These are phyloP conservation scores for Closterium sp. DNA, from an alignment of 139 green algal species.

Conservation along the genomic window DNA sequence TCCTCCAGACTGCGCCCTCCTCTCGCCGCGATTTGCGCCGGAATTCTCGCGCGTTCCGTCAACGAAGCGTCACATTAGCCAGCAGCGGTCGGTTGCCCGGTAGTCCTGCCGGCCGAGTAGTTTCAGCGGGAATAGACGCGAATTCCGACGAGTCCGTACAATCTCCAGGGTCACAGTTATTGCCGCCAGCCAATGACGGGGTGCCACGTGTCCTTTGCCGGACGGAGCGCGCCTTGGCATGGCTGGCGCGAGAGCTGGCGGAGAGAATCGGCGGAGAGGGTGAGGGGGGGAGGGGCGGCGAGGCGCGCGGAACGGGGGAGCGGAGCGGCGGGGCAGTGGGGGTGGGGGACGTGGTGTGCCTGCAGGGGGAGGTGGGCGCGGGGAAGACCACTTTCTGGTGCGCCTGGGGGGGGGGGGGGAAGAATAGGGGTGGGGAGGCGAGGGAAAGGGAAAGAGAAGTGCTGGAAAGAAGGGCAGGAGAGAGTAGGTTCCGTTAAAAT, in stretches of 20 bases:
- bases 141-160: too few relatives aligned
- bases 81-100: neutral
- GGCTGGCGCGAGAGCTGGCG: neutral
- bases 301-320: neutral
- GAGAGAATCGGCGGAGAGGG: neutral
- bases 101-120: neutral
- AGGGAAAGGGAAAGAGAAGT: too few relatives aligned
- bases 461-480: too few relatives aligned
- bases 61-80: neutral
- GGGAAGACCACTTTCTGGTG: neutral
- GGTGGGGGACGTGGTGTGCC: neutral
- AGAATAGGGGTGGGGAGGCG: neutral
- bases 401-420: too few relatives aligned
- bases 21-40: neutral
- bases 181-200: neutral
- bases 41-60: neutral
- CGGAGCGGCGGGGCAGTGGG: neutral
- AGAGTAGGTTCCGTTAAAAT: too few relatives aligned
- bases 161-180: neutral
- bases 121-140: neutral
- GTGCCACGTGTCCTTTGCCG: neutral
- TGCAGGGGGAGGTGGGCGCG: neutral
- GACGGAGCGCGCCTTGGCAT: neutral
- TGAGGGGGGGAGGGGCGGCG: neutral
- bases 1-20: neutral